Evolutionary conservation across 495 filamentous ascomycete species (phyloP).

Genomic region (Daldinia grandis): DNA sequence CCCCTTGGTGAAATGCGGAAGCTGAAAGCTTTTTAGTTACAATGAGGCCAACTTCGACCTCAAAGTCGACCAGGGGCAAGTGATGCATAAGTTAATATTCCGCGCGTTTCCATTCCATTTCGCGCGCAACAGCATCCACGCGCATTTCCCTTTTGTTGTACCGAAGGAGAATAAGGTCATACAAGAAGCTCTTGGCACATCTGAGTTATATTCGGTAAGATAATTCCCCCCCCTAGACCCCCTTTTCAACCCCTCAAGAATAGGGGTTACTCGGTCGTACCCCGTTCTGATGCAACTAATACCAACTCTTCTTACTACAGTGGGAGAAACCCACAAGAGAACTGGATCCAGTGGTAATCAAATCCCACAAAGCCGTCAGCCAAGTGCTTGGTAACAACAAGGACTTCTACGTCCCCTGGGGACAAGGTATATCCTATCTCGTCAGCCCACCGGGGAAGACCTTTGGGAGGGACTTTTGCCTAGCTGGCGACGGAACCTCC

Average conservation of each 20-base stretch:
- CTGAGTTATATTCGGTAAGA: conserved; percentile 65
- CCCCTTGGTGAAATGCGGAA: conserved; percentile 63
- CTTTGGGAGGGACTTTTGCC: conserved; percentile 58
- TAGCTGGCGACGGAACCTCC: conserved; percentile 58
- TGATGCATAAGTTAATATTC: conserved; percentile 75
- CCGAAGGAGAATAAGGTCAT: conserved; percentile 74
- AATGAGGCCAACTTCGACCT: conserved; percentile 66
- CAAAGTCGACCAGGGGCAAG: conserved; percentile 72
- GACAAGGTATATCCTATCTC: conserved; percentile 60
- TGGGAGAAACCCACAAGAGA: conserved; percentile 64
- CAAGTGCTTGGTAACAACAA: conserved; percentile 62
- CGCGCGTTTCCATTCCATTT: conserved; percentile 75
- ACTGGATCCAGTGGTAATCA: conserved; percentile 62
- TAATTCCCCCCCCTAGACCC: not conserved
- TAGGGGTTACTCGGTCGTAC: not conserved
- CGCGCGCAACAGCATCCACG: conserved; percentile 74
- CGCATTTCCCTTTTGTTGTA: conserved; percentile 78
- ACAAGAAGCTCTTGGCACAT: conserved; percentile 66
- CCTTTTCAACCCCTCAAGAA: not conserved
- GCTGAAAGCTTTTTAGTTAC: conserved; percentile 71
- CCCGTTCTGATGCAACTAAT: not conserved
- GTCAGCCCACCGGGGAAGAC: conserved; percentile 56
- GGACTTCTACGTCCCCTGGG: conserved; percentile 71
- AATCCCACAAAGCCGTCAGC: conserved; percentile 66
- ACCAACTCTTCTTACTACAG: not conserved